Evolutionary conservation across 225 moss, liverwort and hornwort genomes (phyloP).

Genomic region (Takakia lepidozioides): DNA sequence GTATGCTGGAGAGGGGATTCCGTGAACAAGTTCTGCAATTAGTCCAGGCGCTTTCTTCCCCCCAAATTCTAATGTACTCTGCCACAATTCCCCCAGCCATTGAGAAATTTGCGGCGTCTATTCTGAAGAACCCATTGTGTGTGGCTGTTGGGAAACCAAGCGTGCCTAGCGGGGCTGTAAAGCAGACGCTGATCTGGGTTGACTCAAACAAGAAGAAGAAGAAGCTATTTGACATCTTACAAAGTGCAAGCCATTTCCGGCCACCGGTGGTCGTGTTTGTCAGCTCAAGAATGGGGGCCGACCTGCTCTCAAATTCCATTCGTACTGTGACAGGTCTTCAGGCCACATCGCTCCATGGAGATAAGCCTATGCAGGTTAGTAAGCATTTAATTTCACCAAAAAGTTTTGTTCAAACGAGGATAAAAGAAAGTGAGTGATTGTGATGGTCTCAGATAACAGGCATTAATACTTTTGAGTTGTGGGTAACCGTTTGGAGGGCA

Average conservation of each 20-base stretch:
- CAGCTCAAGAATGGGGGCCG: conserved; percentile 74
- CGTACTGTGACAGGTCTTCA: conserved; percentile 53
- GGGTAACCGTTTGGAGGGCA: too few species aligned
- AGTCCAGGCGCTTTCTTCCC: conserved; percentile 63
- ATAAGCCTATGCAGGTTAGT: conserved; percentile 72
- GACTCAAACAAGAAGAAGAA: conserved; percentile 79
- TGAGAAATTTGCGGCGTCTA: conserved; percentile 51
- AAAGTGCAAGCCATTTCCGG: conserved; percentile 64
- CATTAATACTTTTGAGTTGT: too few species aligned
- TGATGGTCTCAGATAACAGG: too few species aligned
- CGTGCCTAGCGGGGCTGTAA: conserved; percentile 67
- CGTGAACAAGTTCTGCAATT: conserved; percentile 80
- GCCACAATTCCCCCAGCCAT: conserved; percentile 76
- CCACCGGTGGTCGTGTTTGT: conserved; percentile 94
- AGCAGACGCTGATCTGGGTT: conserved; percentile 92
- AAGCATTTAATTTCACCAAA: not conserved
- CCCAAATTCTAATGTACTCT: conserved; percentile 86
- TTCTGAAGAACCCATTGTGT: conserved; percentile 56
- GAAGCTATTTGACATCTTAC: conserved; percentile 78
- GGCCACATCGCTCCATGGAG: conserved; percentile 75
- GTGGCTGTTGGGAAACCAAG: conserved; percentile 67
- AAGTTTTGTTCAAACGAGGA: too few species aligned
- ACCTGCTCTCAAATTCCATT: conserved; percentile 72
- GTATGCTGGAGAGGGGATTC: conserved; percentile 86
- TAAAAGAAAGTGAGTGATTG: too few species aligned